Conservation (phyloP, 441 rosid species). For the Hura crepitans region DNA sequence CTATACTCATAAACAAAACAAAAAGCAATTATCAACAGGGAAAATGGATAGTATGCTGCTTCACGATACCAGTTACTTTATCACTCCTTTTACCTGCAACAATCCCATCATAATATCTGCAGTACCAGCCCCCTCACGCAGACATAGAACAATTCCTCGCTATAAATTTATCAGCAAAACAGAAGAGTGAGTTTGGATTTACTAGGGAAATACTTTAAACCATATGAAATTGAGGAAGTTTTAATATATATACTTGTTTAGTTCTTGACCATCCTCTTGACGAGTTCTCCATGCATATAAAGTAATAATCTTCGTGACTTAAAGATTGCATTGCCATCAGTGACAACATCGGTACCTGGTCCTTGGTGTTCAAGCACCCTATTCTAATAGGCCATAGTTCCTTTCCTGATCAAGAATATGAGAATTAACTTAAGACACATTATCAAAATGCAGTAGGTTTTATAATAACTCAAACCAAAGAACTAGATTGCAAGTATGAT, state of each 20-base stretch:
- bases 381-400: slow-evolving; percentile 58
- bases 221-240: neutral
- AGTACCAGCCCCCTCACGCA: slow-evolving; percentile 54
- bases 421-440: slow-evolving; percentile 6
- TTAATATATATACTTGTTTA: slow-evolving; percentile 24
- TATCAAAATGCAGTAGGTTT: neutral
- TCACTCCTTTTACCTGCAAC: slow-evolving; percentile 47
- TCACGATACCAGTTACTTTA: neutral
- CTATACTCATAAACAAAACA: neutral
- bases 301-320: slow-evolving; percentile 40
- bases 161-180: slow-evolving; percentile 23
- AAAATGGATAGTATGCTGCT: slow-evolving; percentile 6
- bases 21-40: neutral
- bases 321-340: slow-evolving; percentile 47
- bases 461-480: slow-evolving; percentile 16
- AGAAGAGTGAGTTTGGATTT: slow-evolving; percentile 1
- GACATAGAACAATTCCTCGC: slow-evolving; percentile 51
- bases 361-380: slow-evolving; percentile 44
- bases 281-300: slow-evolving; percentile 46
- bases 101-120: slow-evolving; percentile 45
- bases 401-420: slow-evolving; percentile 37
- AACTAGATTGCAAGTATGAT: slow-evolving; percentile 1
- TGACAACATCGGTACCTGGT: slow-evolving; percentile 37
- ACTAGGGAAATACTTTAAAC: neutral
- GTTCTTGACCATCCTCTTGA: slow-evolving; percentile 27